Percentiles rank a stretch among this genome's conserved stretches.
These are phyloP conservation scores for Fusarium pseudocircinatum DNA, from an alignment of 2,329 filamentous ascomycete species.

Conservation along the genomic window DNA sequence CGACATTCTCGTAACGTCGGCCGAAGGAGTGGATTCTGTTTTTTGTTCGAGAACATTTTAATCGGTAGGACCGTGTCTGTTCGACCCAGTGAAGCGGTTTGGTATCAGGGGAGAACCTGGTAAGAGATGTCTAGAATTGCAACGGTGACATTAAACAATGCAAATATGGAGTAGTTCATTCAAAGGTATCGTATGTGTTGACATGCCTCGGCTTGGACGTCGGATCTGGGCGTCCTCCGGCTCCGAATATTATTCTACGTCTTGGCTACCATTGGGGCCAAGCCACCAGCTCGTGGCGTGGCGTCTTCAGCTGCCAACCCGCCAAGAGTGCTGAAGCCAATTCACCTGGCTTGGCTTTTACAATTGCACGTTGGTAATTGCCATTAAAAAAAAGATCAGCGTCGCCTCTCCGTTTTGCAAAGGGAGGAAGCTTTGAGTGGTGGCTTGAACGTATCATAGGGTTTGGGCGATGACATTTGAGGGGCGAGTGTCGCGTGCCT, in stretches of 20 bases:
- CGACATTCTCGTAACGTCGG: slow-evolving; percentile 2
- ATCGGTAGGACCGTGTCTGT: accelerated
- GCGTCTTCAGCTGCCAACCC: slow-evolving; percentile 11
- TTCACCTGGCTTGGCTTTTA: background rate
- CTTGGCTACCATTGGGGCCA: background rate
- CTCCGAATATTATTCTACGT: slow-evolving; percentile 1
- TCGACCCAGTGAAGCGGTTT: background rate
- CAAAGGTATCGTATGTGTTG: background rate
- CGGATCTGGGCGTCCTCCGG: slow-evolving; percentile 20
- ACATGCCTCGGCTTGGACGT: slow-evolving; percentile 3
- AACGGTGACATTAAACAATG: background rate
- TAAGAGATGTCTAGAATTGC: background rate
- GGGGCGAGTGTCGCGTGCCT: background rate
- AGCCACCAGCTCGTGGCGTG: slow-evolving; percentile 3
- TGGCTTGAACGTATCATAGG: background rate
- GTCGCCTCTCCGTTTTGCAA: background rate
- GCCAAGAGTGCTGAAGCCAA: background rate
- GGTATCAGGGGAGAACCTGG: background rate
- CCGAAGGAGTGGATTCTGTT: background rate
- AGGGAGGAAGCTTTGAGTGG: background rate
- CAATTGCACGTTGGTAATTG: background rate
- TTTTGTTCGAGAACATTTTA: background rate
- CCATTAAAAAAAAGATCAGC: background rate
- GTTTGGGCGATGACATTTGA: slow-evolving; percentile 3
- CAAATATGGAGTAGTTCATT: too few species aligned